phyloP scores from a whole-genome alignment of 805 yeast genomes.

The Candida bentonensis region DNA sequence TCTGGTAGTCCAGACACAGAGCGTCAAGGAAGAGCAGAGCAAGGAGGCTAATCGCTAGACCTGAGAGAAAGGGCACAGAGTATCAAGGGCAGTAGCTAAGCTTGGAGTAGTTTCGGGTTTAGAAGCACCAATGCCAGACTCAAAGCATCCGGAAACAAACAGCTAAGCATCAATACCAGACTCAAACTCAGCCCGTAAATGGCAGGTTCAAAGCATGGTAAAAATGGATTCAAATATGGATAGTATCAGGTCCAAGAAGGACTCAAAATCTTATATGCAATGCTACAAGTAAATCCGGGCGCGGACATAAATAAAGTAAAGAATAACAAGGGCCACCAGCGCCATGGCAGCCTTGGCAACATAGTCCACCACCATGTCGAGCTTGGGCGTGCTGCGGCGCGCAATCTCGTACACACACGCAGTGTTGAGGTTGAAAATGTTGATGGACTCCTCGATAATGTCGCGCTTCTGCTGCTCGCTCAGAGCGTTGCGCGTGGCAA shows the following conservation, averaged over 20 bases:
- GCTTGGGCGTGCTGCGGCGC: slow-evolving; percentile 30
- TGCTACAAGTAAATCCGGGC: neutral
- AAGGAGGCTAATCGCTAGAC: too few species aligned
- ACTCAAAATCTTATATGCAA: neutral
- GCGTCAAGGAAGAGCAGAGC: too few species aligned
- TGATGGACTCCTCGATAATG: slow-evolving; percentile 52
- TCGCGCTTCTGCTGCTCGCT: slow-evolving; percentile 59
- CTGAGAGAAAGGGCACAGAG: too few species aligned
- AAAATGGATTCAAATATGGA: too few species aligned
- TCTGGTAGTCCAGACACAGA: too few species aligned
- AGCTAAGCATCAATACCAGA: too few species aligned
- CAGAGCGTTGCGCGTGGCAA: slow-evolving; percentile 56
- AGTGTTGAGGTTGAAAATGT: slow-evolving; percentile 50
- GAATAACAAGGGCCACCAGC: neutral
- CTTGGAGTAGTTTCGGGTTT: too few species aligned
- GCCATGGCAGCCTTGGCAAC: slow-evolving; percentile 3
- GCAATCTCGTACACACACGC: slow-evolving; percentile 54
- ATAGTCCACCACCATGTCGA: slow-evolving; percentile 9
- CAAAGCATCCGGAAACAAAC: too few species aligned
- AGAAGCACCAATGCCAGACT: too few species aligned
- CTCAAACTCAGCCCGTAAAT: too few species aligned
- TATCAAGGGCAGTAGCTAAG: too few species aligned
- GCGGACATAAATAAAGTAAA: slow-evolving; percentile 1
- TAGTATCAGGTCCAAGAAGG: neutral
- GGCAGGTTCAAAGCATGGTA: too few species aligned